A percentile compares a stretch with the other conserved stretches of the same genome.
These are phyloP conservation scores for Volutella citrinella DNA, from an alignment of 2,329 filamentous ascomycete genomes.

Conservation along the genomic window DNA sequence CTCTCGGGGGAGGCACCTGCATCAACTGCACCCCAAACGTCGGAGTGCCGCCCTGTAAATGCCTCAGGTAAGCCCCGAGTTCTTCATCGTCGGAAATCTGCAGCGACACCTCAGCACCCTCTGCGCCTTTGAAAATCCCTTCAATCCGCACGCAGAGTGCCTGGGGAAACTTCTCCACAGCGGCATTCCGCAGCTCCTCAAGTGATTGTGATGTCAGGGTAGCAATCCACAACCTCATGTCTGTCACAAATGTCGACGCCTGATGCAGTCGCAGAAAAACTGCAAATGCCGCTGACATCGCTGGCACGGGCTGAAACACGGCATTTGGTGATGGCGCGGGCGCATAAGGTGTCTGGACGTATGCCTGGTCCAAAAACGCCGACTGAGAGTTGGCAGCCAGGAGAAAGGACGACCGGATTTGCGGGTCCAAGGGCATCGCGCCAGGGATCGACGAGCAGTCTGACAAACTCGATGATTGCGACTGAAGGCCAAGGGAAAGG, in stretches of 20 bases:
- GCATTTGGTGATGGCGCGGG: constrained; percentile 19
- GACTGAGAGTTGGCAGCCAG: constrained; percentile 36
- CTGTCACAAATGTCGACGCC: constrained; percentile 53
- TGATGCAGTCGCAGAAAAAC: constrained; percentile 70
- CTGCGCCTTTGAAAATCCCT: constrained; percentile 60
- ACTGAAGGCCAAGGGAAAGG: constrained; percentile 22
- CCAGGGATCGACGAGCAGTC: constrained; percentile 21
- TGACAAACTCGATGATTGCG: too few species aligned
- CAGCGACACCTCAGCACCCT: constrained; percentile 60
- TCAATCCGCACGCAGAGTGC: constrained; percentile 59
- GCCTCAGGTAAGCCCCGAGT: constrained; percentile 67
- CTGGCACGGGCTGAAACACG: constrained; percentile 20
- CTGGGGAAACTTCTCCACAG: constrained; percentile 59
- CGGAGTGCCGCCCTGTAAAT: constrained; percentile 48
- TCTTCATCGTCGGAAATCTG: constrained; percentile 69
- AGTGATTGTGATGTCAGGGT: constrained; percentile 58
- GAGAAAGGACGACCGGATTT: constrained; percentile 38
- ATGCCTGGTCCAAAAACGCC: constrained; percentile 33
- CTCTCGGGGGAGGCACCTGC: too few species aligned
- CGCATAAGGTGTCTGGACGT: constrained; percentile 27
- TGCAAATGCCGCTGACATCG: constrained; percentile 39
- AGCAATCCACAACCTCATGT: constrained; percentile 61
- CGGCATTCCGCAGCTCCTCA: constrained; percentile 60
- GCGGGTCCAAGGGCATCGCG: constrained; percentile 29
- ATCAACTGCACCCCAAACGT: constrained; percentile 42